A percentile compares a stretch with the other conserved stretches of the same genome.
Conservation (phyloP, 441 rosid species). For the Populus hybrid region DNA sequence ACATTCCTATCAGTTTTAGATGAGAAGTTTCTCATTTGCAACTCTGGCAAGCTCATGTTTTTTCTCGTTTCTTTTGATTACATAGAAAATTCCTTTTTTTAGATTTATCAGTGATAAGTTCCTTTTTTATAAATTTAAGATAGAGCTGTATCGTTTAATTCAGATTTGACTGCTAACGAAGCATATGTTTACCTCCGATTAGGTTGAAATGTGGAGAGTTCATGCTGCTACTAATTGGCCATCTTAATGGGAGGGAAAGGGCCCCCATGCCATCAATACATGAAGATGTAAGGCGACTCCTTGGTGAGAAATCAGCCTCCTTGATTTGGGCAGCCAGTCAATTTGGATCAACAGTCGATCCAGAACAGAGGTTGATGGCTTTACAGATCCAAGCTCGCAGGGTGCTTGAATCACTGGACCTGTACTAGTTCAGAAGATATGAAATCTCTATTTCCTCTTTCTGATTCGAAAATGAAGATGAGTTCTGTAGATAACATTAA, state of each 20-base stretch:
- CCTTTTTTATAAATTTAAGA: not conserved
- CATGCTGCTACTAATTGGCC: slow-evolving; percentile 82
- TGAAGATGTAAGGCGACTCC: slow-evolving; percentile 75
- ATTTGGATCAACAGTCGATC: slow-evolving; percentile 79
- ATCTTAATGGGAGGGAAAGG: slow-evolving; percentile 74
- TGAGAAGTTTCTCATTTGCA: too few relatives aligned
- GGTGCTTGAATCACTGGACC: slow-evolving; percentile 83
- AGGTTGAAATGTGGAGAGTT: slow-evolving; percentile 97
- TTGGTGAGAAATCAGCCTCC: slow-evolving; percentile 91
- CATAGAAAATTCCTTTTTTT: not conserved
- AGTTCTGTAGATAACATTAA: not conserved
- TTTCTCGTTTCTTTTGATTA: not conserved
- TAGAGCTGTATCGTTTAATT: not conserved
- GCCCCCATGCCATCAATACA: slow-evolving; percentile 79
- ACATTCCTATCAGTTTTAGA: too few relatives aligned
- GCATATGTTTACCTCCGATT: not conserved
- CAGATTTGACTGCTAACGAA: slow-evolving; percentile 9
- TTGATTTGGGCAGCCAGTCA: slow-evolving; percentile 98
- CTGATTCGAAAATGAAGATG: not conserved
- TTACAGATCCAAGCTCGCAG: slow-evolving; percentile 89
- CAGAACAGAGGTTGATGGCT: slow-evolving; percentile 75
- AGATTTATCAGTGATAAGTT: not conserved
- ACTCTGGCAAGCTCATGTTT: too few relatives aligned
- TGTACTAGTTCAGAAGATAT: slow-evolving; percentile 21
- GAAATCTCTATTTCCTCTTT: not conserved